A percentile compares a stretch with the other conserved stretches of the same genome.
Conservation (phyloP, 2,329 filamentous ascomycete species). For the Hypoxylon sp. region DNA sequence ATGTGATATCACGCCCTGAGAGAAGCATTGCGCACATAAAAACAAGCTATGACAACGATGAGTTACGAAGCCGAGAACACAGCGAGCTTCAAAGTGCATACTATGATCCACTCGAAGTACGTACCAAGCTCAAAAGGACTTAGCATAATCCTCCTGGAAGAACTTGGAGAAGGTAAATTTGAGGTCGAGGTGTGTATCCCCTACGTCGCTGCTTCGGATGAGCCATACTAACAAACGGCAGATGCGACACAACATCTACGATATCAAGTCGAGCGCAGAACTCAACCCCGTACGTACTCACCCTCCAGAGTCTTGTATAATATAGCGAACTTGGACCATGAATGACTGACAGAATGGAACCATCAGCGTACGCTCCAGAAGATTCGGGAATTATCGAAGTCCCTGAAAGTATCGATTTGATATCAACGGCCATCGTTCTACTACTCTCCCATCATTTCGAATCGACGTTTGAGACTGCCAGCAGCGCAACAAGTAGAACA, state of each 20-base stretch:
- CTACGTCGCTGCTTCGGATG: neutral
- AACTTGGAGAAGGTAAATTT: slow-evolving; percentile 2
- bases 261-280: slow-evolving; percentile 6
- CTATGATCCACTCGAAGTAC: slow-evolving; percentile 15
- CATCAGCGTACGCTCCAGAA: neutral
- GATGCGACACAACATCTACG: slow-evolving; percentile 15
- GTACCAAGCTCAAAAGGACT: slow-evolving; percentile 3
- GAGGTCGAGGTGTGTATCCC: neutral
- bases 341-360: neutral
- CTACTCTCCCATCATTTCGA: neutral
- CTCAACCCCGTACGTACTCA: neutral
- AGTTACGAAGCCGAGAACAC: neutral
- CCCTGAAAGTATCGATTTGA: neutral
- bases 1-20: neutral
- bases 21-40: neutral
- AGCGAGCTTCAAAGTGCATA: neutral
- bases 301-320: neutral
- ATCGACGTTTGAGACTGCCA: neutral
- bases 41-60: neutral
- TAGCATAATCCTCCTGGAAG: slow-evolving; percentile 7
- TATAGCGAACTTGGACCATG: neutral
- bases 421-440: neutral
- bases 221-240: neutral
- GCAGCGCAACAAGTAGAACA: neutral
- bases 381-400: neutral